A percentile compares a stretch with the other conserved stretches of the same genome.
phyloP scores from a whole-genome alignment of 441 rosid species.

The Gossypium laxum region DNA sequence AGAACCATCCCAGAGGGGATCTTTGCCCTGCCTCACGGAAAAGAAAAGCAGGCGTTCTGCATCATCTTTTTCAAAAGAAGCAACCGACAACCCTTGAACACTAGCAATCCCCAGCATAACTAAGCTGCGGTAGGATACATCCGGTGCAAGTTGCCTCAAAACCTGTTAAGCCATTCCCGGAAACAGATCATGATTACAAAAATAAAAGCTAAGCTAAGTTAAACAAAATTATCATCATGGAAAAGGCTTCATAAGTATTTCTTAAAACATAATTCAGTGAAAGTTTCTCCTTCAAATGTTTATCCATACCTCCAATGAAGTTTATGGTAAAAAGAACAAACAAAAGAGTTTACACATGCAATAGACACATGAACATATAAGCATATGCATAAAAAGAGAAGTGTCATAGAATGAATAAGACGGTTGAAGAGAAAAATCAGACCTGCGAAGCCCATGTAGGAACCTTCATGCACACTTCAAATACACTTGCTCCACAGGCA shows the following conservation, averaged over 20 bases:
- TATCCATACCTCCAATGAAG: not conserved
- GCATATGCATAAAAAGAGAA: slow-evolving; percentile 2
- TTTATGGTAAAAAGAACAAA: not conserved
- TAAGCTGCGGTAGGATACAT: slow-evolving; percentile 72
- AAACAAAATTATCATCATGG: not conserved
- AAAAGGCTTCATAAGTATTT: not conserved
- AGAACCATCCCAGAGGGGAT: slow-evolving; percentile 22
- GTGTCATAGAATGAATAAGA: not conserved
- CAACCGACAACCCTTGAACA: slow-evolving; percentile 87
- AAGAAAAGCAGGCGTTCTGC: slow-evolving; percentile 85
- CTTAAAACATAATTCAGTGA: not conserved
- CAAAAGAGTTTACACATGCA: not conserved
- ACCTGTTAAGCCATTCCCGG: slow-evolving; percentile 40
- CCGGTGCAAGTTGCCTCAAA: slow-evolving; percentile 81
- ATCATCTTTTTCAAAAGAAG: slow-evolving; percentile 91
- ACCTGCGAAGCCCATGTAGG: slow-evolving; percentile 98
- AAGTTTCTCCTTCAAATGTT: not conserved
- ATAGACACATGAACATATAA: not conserved
- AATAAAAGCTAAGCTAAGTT: not conserved
- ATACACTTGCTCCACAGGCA: slow-evolving; percentile 89
- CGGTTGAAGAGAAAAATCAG: slow-evolving; percentile 18
- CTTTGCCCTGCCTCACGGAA: slow-evolving; percentile 38
- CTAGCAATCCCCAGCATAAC: slow-evolving; percentile 85
- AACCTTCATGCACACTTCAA: slow-evolving; percentile 85
- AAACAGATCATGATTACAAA: slow-evolving; percentile 1